Evolutionary conservation across 352 stramenopile species (phyloP).

Genomic region (Pseudoperonospora humuli): DNA sequence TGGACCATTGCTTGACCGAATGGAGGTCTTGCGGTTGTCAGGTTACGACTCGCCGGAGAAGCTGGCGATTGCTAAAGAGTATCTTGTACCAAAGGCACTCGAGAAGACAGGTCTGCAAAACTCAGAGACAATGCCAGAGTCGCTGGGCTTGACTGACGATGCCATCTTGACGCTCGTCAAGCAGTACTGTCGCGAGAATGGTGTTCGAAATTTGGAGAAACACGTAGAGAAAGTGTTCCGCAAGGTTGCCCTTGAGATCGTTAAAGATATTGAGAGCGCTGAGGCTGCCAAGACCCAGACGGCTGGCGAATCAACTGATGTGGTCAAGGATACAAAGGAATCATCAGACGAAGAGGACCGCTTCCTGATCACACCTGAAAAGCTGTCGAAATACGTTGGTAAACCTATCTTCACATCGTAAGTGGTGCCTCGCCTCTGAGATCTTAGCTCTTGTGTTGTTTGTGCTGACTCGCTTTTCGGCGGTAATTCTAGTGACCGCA

Average conservation of each 20-base stretch:
- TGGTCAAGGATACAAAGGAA: constrained; percentile 6
- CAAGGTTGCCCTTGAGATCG: constrained; percentile 95
- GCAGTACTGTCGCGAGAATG: constrained; percentile 95
- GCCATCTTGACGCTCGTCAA: constrained; percentile 87
- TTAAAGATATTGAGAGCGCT: constrained; percentile 74
- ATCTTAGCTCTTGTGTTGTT: background rate
- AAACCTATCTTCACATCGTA: constrained; percentile 96
- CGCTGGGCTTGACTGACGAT: constrained; percentile 88
- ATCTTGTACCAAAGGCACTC: constrained; percentile 96
- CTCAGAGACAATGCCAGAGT: constrained; percentile 59
- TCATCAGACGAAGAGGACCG: constrained; percentile 33
- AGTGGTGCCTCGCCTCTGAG: constrained; percentile 15
- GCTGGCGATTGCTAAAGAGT: constrained; percentile 96
- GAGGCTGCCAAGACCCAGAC: constrained; percentile 26
- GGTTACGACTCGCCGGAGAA: constrained; percentile 96
- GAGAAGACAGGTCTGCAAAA: constrained; percentile 86
- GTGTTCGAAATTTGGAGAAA: constrained; percentile 97
- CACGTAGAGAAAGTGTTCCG: constrained; percentile 98
- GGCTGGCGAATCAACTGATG: constrained; percentile 28
- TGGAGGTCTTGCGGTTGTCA: constrained; percentile 97
- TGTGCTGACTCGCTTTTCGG: constrained; percentile 4
- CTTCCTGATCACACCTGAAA: constrained; percentile 90
- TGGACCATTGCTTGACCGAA: constrained; percentile 95
- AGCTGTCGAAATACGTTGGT: constrained; percentile 97
- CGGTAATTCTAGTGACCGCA: constrained; percentile 74